Base-by-base conservation (phyloP, 768 basidiomycete species). In the Megacollybia marginata region DNA sequence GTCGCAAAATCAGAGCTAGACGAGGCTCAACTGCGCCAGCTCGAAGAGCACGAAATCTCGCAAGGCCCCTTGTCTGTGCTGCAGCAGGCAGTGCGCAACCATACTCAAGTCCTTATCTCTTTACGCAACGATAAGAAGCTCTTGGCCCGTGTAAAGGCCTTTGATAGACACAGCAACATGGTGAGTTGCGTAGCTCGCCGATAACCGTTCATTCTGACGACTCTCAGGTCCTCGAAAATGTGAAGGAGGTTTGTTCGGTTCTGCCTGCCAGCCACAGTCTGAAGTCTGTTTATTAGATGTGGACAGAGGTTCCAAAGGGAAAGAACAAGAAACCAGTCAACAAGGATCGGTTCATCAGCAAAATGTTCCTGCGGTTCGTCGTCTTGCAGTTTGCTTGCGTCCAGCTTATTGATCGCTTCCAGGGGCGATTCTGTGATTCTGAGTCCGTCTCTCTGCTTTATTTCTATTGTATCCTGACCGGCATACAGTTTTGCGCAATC, bases 251-350 rank as follows among this genome's bases (percentile, higher is more conserved):
- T 34, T 42, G 36, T 44, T 35, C 49, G 23, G 28, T 46, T 33
- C 11, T 42, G n/a, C 1, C 28, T 48, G 11, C 48, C 28, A 28
- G 23, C 6, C 23, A 28, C 23, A 28, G 23, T 28, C 23, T 10
- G 12, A 12, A n/a, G n/a, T 23, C 28, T 55, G 2, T 4, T 15
- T 33, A 33, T 18, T 54, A 99, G 92, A 98, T 98, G 95, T 98
- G 96, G 96, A 97, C 94, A 18, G 96, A 99, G 66, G 67, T 85
- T 44, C 96, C 96, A 16, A 98, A 97, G 69, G 93, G 92, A 36
- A 98, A 98, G 72, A 92, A 92, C 64, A 97, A 96, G 74, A 98
- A 97, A 64, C 91, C 96, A 7, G 85, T 98, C 50, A 98, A 98
- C 75, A 98, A 98, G 70, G 96, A 98, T 69, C 80, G 96, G 44